A percentile compares a stretch with the other conserved stretches of the same genome.
Evolutionary conservation across 106 monocot species (phyloP).

Genomic region (Hemerocallis citrina): DNA sequence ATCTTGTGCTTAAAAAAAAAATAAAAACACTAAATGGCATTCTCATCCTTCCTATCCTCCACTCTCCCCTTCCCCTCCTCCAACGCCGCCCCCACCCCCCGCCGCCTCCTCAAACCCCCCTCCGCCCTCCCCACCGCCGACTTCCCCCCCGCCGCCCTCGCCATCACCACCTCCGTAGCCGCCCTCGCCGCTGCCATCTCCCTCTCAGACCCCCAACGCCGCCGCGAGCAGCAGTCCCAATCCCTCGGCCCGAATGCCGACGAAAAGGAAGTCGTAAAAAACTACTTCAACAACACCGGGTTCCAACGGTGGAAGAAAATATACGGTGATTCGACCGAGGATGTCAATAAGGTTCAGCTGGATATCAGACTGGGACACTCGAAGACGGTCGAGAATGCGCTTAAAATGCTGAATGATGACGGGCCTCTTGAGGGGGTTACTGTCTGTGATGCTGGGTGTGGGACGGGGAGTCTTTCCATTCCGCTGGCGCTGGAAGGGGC

Average conservation of each 20-base stretch:
- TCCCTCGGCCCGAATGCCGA: constrained; percentile 46
- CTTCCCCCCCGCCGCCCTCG: background rate
- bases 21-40: background rate
- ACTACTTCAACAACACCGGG: constrained; percentile 96
- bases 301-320: constrained; percentile 92
- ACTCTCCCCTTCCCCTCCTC: background rate
- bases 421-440: constrained; percentile 53
- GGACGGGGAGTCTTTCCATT: constrained; percentile 83
- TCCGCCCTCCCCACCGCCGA: constrained; percentile 1
- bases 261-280: constrained; percentile 86
- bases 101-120: constrained; percentile 6
- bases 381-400: constrained; percentile 74
- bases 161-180: background rate
- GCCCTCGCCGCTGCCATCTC: constrained; percentile 25
- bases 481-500: constrained; percentile 86
- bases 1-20: no score
- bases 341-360: constrained; percentile 92
- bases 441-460: constrained; percentile 98
- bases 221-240: constrained; percentile 51
- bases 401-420: constrained; percentile 65
- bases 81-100: background rate
- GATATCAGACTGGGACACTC: constrained; percentile 93
- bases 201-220: constrained; percentile 84
- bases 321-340: constrained; percentile 74
- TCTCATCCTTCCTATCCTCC: background rate